phyloP scores from a whole-genome alignment of 495 filamentous ascomycete genomes.

The Lasiosphaeria hispida region DNA sequence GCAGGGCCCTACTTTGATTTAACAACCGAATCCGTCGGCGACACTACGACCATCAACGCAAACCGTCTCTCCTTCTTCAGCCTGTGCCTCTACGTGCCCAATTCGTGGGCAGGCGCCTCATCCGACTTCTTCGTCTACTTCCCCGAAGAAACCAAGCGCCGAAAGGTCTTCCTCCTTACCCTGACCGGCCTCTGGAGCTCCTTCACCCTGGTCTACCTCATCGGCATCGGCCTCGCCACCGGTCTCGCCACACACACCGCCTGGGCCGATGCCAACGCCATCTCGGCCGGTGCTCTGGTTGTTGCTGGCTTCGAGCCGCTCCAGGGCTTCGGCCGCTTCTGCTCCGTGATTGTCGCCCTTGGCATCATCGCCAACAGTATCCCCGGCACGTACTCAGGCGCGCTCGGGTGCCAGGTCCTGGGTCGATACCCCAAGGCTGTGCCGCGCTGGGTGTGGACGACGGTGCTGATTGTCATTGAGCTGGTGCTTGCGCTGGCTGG shows the following conservation, averaged over 20 bases:
- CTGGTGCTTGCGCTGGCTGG: conserved; percentile 64
- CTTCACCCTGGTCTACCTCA: conserved; percentile 51
- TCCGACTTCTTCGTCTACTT: conserved; percentile 64
- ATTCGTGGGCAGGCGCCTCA: conserved; percentile 53
- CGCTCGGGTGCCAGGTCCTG: conserved; percentile 67
- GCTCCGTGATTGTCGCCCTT: conserved; percentile 66
- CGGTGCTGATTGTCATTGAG: conserved; percentile 57
- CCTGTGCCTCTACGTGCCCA: conserved; percentile 29
- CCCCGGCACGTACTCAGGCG: conserved; percentile 65
- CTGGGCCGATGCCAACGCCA: conserved; percentile 55
- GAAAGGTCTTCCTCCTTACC: conserved; percentile 48
- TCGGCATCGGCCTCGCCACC: conserved; percentile 71
- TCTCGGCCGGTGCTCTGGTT: conserved; percentile 64
- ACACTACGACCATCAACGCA: conserved; percentile 17
- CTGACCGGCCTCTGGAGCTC: conserved; percentile 21
- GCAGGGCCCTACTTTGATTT: conserved; percentile 65
- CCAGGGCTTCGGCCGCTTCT: conserved; percentile 69
- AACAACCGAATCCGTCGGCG: conserved; percentile 30
- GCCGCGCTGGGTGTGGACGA: conserved; percentile 64
- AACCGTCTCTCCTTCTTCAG: conserved; percentile 29
- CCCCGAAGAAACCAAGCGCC: conserved; percentile 50
- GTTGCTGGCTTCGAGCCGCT: conserved; percentile 63
- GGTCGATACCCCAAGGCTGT: conserved; percentile 55
- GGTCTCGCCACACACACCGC: conserved; percentile 51
- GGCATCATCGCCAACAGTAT: conserved; percentile 71